Conservation (phyloP, 106 monocot species). For the Dendrobium huoshanense region DNA sequence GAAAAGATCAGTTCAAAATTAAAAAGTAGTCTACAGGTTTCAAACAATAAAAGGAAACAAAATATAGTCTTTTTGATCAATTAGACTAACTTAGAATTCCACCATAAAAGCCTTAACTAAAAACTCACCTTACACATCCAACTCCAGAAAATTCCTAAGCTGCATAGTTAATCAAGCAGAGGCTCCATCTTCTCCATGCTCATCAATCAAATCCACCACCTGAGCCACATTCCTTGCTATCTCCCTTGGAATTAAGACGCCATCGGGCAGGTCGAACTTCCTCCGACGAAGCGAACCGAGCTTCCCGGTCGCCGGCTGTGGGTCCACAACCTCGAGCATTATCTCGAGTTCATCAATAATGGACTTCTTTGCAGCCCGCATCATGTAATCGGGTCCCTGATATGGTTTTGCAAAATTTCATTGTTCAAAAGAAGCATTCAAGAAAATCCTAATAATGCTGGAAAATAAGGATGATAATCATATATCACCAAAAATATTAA, state of each 20-base stretch:
- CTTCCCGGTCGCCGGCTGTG: conserved; percentile 45
- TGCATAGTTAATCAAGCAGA: too few species aligned
- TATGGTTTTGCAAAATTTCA: not conserved
- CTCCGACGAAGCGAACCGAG: conserved; percentile 51
- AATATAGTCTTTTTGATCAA: too few species aligned
- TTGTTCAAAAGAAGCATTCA: not conserved
- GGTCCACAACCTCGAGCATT: conserved; percentile 78
- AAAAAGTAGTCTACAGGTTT: too few species aligned
- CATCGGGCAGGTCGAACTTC: conserved; percentile 72
- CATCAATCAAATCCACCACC: conserved; percentile 61
- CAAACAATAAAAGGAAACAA: too few species aligned
- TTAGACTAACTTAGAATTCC: too few species aligned
- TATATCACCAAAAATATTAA: too few species aligned
- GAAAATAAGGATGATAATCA: too few species aligned
- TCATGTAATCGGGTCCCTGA: conserved; percentile 88
- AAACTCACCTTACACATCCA: too few species aligned
- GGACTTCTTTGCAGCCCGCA: conserved; percentile 67
- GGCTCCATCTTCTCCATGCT: conserved; percentile 20
- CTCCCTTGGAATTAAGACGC: conserved; percentile 34
- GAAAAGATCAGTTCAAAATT: too few species aligned
- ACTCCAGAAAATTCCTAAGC: too few species aligned
- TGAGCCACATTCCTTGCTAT: conserved; percentile 53
- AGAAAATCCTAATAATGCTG: too few species aligned
- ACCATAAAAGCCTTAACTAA: too few species aligned
- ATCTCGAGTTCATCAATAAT: conserved; percentile 81